Evolutionary conservation across 1,284 basidiomycete species (phyloP).

Genomic region (Spongispora temasekensis): DNA sequence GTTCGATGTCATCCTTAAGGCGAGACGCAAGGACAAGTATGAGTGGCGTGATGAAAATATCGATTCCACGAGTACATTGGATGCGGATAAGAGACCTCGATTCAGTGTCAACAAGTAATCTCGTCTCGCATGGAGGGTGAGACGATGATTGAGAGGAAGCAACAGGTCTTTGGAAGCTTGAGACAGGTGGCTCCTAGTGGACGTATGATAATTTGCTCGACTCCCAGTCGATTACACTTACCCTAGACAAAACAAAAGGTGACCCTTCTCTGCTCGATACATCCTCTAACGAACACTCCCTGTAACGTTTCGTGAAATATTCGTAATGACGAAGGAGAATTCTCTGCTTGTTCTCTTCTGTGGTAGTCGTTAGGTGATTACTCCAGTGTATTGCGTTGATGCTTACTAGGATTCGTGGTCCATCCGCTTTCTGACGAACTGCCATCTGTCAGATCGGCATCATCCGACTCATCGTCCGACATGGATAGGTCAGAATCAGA

Average conservation of each 20-base stretch:
- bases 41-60: conserved; percentile 48
- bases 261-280: conserved; percentile 39
- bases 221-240: conserved; percentile 16
- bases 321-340: conserved; percentile 26
- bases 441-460: conserved; percentile 61
- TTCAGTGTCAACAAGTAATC: not conserved
- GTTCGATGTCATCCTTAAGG: conserved; percentile 46
- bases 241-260: conserved; percentile 40
- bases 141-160: conserved; percentile 2
- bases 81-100: conserved; percentile 23
- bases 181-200: conserved; percentile 14
- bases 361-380: conserved; percentile 12
- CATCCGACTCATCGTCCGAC: conserved; percentile 76
- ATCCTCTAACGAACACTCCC: conserved; percentile 19
- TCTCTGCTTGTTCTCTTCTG: conserved; percentile 19
- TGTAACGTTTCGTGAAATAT: conserved; percentile 37
- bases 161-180: conserved; percentile 13
- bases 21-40: conserved; percentile 38
- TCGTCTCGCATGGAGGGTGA: conserved; percentile 5
- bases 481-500: conserved; percentile 54
- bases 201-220: not conserved
- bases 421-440: conserved; percentile 57
- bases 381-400: not conserved
- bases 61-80: conserved; percentile 36
- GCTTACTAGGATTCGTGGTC: conserved; percentile 42